Base-by-base conservation (phyloP, 2,329 filamentous ascomycete species). In the Grosmannia serpens region DNA sequence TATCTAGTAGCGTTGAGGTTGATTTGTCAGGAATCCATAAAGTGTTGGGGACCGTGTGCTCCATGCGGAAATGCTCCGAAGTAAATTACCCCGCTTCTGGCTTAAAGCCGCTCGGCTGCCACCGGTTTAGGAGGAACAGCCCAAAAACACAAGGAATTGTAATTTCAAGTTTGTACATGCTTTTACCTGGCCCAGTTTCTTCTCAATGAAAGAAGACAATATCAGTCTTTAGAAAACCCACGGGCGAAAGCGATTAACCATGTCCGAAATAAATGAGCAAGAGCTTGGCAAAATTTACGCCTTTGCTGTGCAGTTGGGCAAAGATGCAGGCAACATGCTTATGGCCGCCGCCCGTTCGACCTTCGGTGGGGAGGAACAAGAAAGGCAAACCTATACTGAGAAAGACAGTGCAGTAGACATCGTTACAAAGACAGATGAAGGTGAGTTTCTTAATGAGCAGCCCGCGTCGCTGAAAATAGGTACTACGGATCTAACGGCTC, bases 391-490 rank as follows among this genome's bases (percentile, higher is more conserved):
- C 11, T 26, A 55, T 62, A 59, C 65, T 67, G 85, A 90, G 70
- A 91, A 91, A 69, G 84, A 88, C 63, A 89, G 82, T 67, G 79
- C 86, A 1, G 87, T 91, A 13, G 88, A 91, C 68, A 81, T 91
- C 62, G 87, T 91, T 24, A 91, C 87, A 11, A 82, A 89, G 71
- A 87, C 85, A 0, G 87, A 91, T 67, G 80, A 87, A 71, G 84
- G 85, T 87, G 24, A 24, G 41, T 44, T 27, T 10, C 33, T 71
- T 66, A 55, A 5, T 6, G 44, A 7, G 29, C 38, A 22, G 35
- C 31, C 6, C 31, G 31, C 10, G 31, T 10, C 31, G 31, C 6
- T 33, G 10, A 6, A 33, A 33, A 6, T 33, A 10, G 10, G 31
- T 33, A 10, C 31, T 5, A 33, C 31, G 10, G 10, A 33, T 33